Percentiles rank a stretch among this genome's conserved stretches.
Conservation (phyloP, 305 asterid species). For the Fraxinus velutina region DNA sequence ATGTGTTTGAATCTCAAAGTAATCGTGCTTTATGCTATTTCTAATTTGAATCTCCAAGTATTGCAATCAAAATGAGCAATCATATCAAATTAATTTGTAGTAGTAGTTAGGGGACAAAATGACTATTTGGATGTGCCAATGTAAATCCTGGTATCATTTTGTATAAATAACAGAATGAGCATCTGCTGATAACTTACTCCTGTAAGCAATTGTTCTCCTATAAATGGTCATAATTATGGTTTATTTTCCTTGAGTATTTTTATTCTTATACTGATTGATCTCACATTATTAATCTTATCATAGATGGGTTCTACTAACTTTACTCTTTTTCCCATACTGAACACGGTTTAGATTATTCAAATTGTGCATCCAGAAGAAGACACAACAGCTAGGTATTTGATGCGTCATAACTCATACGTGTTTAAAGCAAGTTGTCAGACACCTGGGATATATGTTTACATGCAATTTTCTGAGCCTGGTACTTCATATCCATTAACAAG, state of each 20-base stretch:
- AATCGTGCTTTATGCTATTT: conserved; percentile 7
- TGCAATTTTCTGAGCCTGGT: background rate
- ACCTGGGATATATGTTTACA: background rate
- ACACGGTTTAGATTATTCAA: background rate
- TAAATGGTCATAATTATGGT: background rate
- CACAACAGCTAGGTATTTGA: background rate
- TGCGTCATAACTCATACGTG: background rate
- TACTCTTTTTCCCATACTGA: background rate
- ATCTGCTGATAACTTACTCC: conserved; percentile 1
- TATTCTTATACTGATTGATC: background rate
- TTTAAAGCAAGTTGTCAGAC: background rate
- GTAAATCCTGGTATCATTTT: background rate
- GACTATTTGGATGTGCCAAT: conserved; percentile 3
- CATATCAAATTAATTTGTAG: background rate
- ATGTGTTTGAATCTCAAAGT: conserved; percentile 16
- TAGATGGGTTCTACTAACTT: background rate
- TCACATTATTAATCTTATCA: background rate
- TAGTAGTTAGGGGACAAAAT: background rate
- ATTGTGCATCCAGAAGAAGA: background rate
- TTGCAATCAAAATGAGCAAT: conserved; percentile 4
- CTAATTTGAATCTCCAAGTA: background rate
- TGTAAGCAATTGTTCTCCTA: background rate
- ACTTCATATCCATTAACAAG: background rate
- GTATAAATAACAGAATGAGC: background rate
- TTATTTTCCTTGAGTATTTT: conserved; percentile 3